These are phyloP conservation scores for Entomortierella lignicola DNA, from an alignment of 192 early-diverging fungal genomes.

Conservation along the genomic window DNA sequence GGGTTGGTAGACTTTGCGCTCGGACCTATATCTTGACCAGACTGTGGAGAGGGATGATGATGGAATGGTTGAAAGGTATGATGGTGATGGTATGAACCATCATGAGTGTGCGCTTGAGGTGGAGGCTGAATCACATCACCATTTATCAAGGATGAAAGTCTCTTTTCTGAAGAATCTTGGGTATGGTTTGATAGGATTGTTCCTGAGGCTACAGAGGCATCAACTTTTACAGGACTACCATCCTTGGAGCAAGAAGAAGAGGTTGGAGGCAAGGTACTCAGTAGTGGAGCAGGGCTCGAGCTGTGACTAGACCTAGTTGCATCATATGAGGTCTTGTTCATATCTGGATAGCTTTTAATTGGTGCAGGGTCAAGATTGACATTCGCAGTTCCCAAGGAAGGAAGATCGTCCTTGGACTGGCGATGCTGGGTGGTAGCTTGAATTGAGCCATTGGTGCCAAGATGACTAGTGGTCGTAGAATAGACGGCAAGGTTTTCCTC, in stretches of 20 bases:
- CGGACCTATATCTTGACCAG: constrained; percentile 7
- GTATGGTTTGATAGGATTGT: constrained; percentile 26
- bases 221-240: constrained; percentile 22
- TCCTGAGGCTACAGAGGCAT: constrained; percentile 34
- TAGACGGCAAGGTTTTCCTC: neutral
- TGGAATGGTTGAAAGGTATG: neutral
- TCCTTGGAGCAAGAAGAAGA: constrained; percentile 6
- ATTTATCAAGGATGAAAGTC: constrained; percentile 27
- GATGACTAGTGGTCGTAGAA: neutral
- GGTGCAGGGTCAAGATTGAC: constrained; percentile 1
- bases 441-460: neutral
- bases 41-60: neutral
- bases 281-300: constrained; percentile 15
- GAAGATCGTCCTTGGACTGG: neutral
- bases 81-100: constrained; percentile 22
- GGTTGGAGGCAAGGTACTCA: neutral
- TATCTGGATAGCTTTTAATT: neutral
- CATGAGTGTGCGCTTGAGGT: constrained; percentile 30
- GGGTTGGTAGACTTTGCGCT: constrained; percentile 4
- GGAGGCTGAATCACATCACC: constrained; percentile 35
- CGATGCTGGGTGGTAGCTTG: neutral
- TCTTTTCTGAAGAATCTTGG: constrained; percentile 31
- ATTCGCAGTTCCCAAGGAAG: neutral
- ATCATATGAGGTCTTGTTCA: constrained; percentile 6
- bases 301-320: neutral